Evolutionary conservation across 2,329 filamentous ascomycete species (phyloP), one percentile per base, ranked within the genome.

Genomic region (Cytospora piceae): DNA sequence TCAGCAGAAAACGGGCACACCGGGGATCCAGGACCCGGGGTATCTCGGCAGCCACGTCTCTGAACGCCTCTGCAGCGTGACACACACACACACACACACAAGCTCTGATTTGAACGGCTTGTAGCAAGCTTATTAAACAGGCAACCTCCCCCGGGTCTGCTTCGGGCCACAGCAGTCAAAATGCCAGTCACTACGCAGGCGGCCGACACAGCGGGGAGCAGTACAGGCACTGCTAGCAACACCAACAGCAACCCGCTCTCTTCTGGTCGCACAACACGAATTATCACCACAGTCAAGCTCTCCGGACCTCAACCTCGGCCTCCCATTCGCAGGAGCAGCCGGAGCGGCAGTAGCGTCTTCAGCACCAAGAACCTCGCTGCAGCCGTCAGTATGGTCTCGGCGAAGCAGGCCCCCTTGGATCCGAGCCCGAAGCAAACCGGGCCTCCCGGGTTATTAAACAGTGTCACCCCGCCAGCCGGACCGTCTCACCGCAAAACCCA

Each of bases 281-380:
- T 67, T 58, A 67, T 58, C 15, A 60, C 66, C 24, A 67, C 63
- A 11, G 63, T 67, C 27, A 65, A 58, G 37, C 65, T 65, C n/a
- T 60, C 66, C 57, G 58, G 66, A 17, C 66, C 63, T 6, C n/a
- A 6, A 24, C 46, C n/a, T 22, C 55, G 66, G 24, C 46, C 63
- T 57, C 66, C 63, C n/a, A 51, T 59, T 29, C 66, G 66, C 52
- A 52, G 66, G 24, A 67, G 59, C 51, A 62, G 63, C 31, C 60
- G 63, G 31, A 67, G 37, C 20, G 52, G 66, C 32, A 52, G 53
- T 6, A 65, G 63, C 24, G 63, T 67, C 24, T 67, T 65, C 51
- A 67, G 66, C 58, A 65, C 66, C n/a, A 67, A 67, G 20, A 67
- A 67, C 12, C 66, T 67, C 49, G 39, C 63, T 37, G 66, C 66